Base-by-base conservation (phyloP, 139 green algal genomes). In the Picochlorum sp. region DNA sequence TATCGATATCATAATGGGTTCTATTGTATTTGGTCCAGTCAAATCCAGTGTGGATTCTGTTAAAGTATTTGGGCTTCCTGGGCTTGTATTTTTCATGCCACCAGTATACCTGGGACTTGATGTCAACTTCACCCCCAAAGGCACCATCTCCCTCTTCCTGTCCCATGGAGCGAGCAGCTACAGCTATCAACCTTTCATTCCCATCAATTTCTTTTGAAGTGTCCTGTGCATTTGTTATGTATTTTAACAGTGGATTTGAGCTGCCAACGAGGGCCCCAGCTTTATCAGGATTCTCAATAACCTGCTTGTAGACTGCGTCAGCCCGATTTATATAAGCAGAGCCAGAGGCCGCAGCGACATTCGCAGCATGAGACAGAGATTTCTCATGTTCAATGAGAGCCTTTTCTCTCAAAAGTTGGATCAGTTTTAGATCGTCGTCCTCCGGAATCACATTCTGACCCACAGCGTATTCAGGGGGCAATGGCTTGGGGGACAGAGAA, bases 1-100 rank as follows among this genome's bases (percentile, higher is more conserved):
- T 98, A 70, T 98, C 93, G 20, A 80, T 75, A 74, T 99, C 93
- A 68, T 98, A 99, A 76, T 99, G 93, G 44, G 93, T 96, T 75
- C 93, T 90, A 78, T 99, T 99, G 87, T 98, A 98, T 79, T 96
- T 96, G 78, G 95, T 98, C 93, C 93, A 99, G 59, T 97, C 91
- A 68, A 96, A 99, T 33, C 80, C 80, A 1, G 85, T 96, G 77
- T 95, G 88, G 50, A 96, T 86, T 14, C 88, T 72, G 74, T 99
- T 99, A 84, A 98, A 97, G 81, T 98, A 99, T 77, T 95, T 96
- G 33, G 93, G 93, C 75, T 94, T 93, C 29, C 93, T 81, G 7
- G 93, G 93, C 41, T 83, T 77, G 75, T 97, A 97, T 77, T 96
- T 96, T 58, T 98, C 90, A 64, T 98, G 90, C 90, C 90, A 97